Evolutionary conservation across 2,329 filamentous ascomycete species (phyloP).

Genomic region (Alternaria sp.): DNA sequence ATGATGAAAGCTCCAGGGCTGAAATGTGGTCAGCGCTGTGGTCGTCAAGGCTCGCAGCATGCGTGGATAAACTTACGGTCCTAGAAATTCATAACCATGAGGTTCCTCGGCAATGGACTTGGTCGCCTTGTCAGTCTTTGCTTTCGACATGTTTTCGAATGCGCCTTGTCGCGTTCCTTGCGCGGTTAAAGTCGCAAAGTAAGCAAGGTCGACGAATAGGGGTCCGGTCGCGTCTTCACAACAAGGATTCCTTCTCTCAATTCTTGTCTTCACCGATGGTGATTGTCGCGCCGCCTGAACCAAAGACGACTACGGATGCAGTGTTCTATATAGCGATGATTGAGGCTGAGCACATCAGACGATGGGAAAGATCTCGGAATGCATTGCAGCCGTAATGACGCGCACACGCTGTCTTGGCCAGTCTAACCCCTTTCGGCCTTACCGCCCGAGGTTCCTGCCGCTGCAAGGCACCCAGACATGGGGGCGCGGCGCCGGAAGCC

Average conservation of each 20-base stretch:
- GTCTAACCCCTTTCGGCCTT: constrained; percentile 13
- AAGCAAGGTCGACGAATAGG: constrained; percentile 26
- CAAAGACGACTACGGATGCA: constrained; percentile 2
- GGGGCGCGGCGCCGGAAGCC: constrained; percentile 21
- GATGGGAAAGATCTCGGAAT: constrained; percentile 29
- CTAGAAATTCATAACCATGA: constrained; percentile 53
- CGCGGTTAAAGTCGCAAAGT: constrained; percentile 3
- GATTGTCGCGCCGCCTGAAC: constrained; percentile 12
- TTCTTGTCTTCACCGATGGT: background rate
- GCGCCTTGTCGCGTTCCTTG: constrained; percentile 6
- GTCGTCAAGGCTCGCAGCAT: background rate
- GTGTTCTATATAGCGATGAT: constrained; percentile 20
- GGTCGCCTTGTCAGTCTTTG: constrained; percentile 21
- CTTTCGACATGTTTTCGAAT: constrained; percentile 36
- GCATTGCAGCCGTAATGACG: constrained; percentile 25
- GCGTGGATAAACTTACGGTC: constrained; percentile 45
- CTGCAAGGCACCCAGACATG: constrained; percentile 19
- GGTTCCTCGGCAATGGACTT: constrained; percentile 35
- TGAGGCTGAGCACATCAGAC: constrained; percentile 24
- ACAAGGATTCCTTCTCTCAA: constrained; percentile 1
- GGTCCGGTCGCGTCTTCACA: constrained; percentile 18
- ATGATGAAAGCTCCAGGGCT: constrained; percentile 81
- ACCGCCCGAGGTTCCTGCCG: constrained; percentile 23
- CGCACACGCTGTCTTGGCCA: constrained; percentile 16
- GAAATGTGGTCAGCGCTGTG: constrained; percentile 22